phyloP scores from a whole-genome alignment of 371 early-diverging fungal genomes.

The Mucor mucedo region DNA sequence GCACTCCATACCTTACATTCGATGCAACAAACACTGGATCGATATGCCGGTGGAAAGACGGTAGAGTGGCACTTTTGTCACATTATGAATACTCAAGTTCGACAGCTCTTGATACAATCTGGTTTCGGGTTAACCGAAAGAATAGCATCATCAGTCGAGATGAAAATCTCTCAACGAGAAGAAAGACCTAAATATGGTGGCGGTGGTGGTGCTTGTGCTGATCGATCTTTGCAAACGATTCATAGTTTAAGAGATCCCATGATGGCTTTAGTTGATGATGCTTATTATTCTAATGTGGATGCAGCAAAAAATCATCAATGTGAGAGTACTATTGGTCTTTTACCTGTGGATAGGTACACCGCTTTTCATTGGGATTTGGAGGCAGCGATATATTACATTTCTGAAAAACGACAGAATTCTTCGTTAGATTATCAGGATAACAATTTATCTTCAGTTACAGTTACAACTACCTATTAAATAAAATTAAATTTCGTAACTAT shows the following conservation, averaged over 20 bases:
- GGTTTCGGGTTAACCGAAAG: conserved; percentile 36
- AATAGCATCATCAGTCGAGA: conserved; percentile 2
- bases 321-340: not conserved
- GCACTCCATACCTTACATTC: conserved; percentile 72
- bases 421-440: not conserved
- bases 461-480: not conserved
- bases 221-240: conserved; percentile 1
- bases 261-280: not conserved
- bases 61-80: conserved; percentile 44
- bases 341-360: conserved; percentile 15
- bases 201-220: no score
- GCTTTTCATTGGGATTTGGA: conserved; percentile 28
- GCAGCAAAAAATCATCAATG: not conserved
- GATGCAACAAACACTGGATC: conserved; percentile 44
- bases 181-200: not conserved
- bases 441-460: not conserved
- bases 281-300: not conserved
- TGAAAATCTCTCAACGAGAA: conserved; percentile 6
- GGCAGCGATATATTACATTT: conserved; percentile 14
- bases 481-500: no score
- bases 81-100: conserved; percentile 24
- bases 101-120: conserved; percentile 30
- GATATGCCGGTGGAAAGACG: conserved; percentile 32
- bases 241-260: conserved; percentile 7
- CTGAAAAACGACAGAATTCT: not conserved